Evolutionary conservation across 1,284 basidiomycete genomes (phyloP).

Genomic region (Heterobasidion parviporum): DNA sequence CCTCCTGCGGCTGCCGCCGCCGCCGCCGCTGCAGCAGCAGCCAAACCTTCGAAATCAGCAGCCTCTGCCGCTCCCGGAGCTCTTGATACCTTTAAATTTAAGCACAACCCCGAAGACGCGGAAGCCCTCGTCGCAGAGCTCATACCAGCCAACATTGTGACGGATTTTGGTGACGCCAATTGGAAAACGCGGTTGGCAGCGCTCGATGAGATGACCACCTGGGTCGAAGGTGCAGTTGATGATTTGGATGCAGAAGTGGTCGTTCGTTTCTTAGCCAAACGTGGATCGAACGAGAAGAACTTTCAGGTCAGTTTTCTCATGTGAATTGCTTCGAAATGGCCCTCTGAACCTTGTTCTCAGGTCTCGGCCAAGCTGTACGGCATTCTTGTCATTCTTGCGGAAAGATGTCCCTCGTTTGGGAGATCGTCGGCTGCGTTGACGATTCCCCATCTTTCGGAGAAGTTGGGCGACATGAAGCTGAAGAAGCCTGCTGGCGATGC

Average conservation of each 20-base stretch:
- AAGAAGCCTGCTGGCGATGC: slow-evolving; percentile 97
- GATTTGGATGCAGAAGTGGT: slow-evolving; percentile 84
- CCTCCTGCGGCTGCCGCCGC: slow-evolving; percentile 28
- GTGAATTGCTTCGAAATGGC: slow-evolving; percentile 2
- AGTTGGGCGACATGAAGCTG: slow-evolving; percentile 93
- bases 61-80: slow-evolving; percentile 38
- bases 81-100: slow-evolving; percentile 86
- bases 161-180: slow-evolving; percentile 75
- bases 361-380: slow-evolving; percentile 85
- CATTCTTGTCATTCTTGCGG: slow-evolving; percentile 69
- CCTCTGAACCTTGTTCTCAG: slow-evolving; percentile 28
- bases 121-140: slow-evolving; percentile 71
- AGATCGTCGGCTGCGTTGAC: slow-evolving; percentile 80
- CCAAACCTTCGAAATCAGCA: slow-evolving; percentile 46
- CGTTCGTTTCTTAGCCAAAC: slow-evolving; percentile 86
- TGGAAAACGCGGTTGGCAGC: slow-evolving; percentile 93
- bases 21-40: slow-evolving; percentile 26
- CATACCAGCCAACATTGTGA: slow-evolving; percentile 68
- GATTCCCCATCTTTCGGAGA: slow-evolving; percentile 85
- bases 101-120: slow-evolving; percentile 88
- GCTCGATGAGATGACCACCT: slow-evolving; percentile 78
- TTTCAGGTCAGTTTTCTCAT: slow-evolving; percentile 66
- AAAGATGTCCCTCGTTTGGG: slow-evolving; percentile 77
- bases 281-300: slow-evolving; percentile 97
- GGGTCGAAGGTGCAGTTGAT: slow-evolving; percentile 68